Conservation (phyloP, 345 rosid species). For the Populus deltoides region DNA sequence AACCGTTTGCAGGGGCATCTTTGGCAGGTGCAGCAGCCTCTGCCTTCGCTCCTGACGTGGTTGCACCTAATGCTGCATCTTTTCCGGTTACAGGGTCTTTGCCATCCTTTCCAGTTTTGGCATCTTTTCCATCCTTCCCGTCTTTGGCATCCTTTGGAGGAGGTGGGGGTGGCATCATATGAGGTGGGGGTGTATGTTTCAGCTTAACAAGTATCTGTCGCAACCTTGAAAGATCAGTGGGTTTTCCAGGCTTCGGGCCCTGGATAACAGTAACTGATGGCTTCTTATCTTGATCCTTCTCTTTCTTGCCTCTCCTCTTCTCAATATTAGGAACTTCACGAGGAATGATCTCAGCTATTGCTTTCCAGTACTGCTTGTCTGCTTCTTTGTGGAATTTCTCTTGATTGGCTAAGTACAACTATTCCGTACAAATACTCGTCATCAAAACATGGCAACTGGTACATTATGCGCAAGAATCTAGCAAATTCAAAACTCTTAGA, state of each 20-base stretch:
- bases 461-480: background rate
- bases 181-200: conserved; percentile 37
- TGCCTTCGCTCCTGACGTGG: conserved; percentile 22
- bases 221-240: conserved; percentile 34
- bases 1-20: conserved; percentile 27
- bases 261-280: conserved; percentile 29
- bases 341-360: conserved; percentile 35
- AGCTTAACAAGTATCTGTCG: conserved; percentile 32
- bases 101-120: conserved; percentile 21
- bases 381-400: conserved; percentile 37
- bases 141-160: conserved; percentile 33
- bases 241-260: conserved; percentile 40
- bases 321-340: conserved; percentile 30
- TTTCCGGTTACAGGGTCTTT: conserved; percentile 28
- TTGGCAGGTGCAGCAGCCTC: conserved; percentile 22
- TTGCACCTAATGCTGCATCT: conserved; percentile 14
- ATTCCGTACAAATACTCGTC: conserved; percentile 1
- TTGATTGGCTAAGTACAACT: conserved; percentile 27
- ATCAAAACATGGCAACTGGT: background rate
- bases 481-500: background rate
- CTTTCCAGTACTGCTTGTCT: conserved; percentile 37
- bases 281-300: conserved; percentile 34
- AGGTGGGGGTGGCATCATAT: conserved; percentile 37
- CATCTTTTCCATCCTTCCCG: conserved; percentile 32
- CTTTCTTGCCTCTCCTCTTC: conserved; percentile 40